These are phyloP conservation scores for Suhomyces canberraensis DNA, from an alignment of 805 yeast species.

Conservation along the genomic window DNA sequence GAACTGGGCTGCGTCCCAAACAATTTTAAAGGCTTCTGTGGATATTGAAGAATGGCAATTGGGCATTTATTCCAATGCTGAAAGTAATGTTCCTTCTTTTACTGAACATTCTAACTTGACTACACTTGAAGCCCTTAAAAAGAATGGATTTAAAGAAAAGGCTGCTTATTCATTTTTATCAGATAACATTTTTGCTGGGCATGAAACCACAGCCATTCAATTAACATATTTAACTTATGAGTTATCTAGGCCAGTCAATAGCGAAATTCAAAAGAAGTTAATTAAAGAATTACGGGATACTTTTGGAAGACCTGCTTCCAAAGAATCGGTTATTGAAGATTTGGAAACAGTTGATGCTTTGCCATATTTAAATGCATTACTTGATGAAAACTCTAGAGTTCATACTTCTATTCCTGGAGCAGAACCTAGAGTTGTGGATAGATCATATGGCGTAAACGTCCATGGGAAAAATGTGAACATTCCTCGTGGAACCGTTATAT, in stretches of 20 bases:
- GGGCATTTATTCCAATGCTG: conserved; percentile 32
- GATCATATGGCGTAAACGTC: conserved; percentile 21
- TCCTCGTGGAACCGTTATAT: conserved; percentile 54
- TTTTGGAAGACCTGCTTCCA: conserved; percentile 30
- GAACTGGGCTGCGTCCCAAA: conserved; percentile 44
- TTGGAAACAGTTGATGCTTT: conserved; percentile 49
- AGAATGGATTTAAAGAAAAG: conserved; percentile 28
- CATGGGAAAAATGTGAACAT: conserved; percentile 22
- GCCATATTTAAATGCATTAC: conserved; percentile 58
- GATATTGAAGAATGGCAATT: conserved; percentile 48
- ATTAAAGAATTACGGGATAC: conserved; percentile 41
- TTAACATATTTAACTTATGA: conserved; percentile 58
- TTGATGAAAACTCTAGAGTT: conserved; percentile 58
- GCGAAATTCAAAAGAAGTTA: conserved; percentile 45
- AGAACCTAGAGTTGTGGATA: conserved; percentile 55
- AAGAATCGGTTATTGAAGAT: conserved; percentile 18
- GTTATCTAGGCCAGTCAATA: conserved; percentile 49
- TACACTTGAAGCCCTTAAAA: conserved; percentile 34
- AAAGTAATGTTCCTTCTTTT: conserved; percentile 23
- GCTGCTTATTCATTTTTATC: conserved; percentile 40
- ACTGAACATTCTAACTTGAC: conserved; percentile 19
- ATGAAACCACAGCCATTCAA: conserved; percentile 67
- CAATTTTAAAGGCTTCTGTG: conserved; percentile 35
- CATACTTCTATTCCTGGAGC: conserved; percentile 75
- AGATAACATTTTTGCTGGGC: conserved; percentile 76